A percentile compares a stretch with the other conserved stretches of the same genome.
Evolutionary conservation across 108 stramenopile genomes (phyloP).

Genomic region (Nannochloropsis gaditana): DNA sequence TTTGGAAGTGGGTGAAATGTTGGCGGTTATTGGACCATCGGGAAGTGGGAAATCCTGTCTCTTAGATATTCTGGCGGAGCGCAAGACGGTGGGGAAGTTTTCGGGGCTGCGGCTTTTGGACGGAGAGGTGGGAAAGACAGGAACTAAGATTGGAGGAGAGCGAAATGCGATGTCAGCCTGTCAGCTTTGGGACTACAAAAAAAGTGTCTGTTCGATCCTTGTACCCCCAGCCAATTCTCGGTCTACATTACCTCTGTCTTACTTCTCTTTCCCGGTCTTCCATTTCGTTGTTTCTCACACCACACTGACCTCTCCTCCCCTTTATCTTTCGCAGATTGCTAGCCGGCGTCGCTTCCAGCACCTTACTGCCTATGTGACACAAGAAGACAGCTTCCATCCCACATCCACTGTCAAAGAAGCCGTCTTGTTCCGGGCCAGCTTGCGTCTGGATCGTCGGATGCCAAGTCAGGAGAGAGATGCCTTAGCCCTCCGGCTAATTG

Average conservation of each 20-base stretch:
- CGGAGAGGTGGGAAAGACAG: conserved; percentile 41
- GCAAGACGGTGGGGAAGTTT: conserved; percentile 5
- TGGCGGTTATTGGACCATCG: conserved; percentile 25
- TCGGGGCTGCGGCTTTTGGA: conserved; percentile 52
- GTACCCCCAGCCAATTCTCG: too few relatives aligned
- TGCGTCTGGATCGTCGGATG: conserved; percentile 56
- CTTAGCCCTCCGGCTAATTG: conserved; percentile 60
- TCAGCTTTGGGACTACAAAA: too few relatives aligned
- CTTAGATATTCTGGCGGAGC: conserved; percentile 17
- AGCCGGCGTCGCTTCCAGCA: conserved; percentile 58
- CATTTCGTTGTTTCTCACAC: neutral
- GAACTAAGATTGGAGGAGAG: neutral
- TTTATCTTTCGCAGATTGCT: conserved; percentile 37
- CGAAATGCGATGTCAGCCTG: too few relatives aligned
- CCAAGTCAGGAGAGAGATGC: conserved; percentile 43
- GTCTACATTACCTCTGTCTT: too few relatives aligned
- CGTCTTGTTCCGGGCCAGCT: conserved; percentile 62
- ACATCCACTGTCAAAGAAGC: conserved; percentile 70
- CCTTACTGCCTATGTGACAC: conserved; percentile 70
- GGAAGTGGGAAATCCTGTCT: conserved; percentile 27
- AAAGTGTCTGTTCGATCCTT: too few relatives aligned
- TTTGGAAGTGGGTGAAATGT: conserved; percentile 23
- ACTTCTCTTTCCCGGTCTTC: neutral
- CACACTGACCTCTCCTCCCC: neutral
- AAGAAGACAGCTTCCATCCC: conserved; percentile 64